These are phyloP conservation scores for Pyrenophora seminiperda DNA, from an alignment of 2,329 filamentous ascomycete species.

Conservation along the genomic window DNA sequence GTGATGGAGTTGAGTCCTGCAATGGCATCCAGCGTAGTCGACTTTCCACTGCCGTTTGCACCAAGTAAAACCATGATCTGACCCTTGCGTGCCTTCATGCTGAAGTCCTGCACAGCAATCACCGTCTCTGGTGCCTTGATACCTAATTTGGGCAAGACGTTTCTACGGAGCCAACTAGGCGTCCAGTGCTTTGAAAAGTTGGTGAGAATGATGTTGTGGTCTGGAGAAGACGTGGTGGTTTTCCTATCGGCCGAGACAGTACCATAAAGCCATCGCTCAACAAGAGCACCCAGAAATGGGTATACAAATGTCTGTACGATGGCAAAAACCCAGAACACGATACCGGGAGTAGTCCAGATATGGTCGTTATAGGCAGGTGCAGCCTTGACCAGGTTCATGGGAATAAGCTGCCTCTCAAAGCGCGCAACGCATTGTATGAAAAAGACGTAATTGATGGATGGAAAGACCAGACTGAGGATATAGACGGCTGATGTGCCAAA, in stretches of 20 bases:
- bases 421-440: slow-evolving; percentile 79
- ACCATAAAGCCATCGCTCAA: slow-evolving; percentile 77
- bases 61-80: slow-evolving; percentile 87
- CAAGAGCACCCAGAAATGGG: slow-evolving; percentile 72
- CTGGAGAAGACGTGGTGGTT: slow-evolving; percentile 43
- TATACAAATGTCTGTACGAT: slow-evolving; percentile 79
- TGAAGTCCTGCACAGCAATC: slow-evolving; percentile 76
- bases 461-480: slow-evolving; percentile 76
- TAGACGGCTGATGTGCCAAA: slow-evolving; percentile 68
- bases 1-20: slow-evolving; percentile 80
- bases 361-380: slow-evolving; percentile 58
- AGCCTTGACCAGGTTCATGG: slow-evolving; percentile 64
- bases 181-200: slow-evolving; percentile 79
- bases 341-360: slow-evolving; percentile 70
- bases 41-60: slow-evolving; percentile 89
- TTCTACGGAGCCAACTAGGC: slow-evolving; percentile 64
- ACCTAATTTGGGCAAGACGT: slow-evolving; percentile 53
- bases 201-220: slow-evolving; percentile 69
- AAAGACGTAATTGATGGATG: slow-evolving; percentile 86
- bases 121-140: slow-evolving; percentile 66
- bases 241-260: slow-evolving; percentile 65
- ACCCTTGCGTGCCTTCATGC: slow-evolving; percentile 72
- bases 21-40: slow-evolving; percentile 85
- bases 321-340: slow-evolving; percentile 77
- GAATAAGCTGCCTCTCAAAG: slow-evolving; percentile 67